Base-by-base conservation (phyloP, 1,284 basidiomycete species). In the Ustilago vetiveriae region DNA sequence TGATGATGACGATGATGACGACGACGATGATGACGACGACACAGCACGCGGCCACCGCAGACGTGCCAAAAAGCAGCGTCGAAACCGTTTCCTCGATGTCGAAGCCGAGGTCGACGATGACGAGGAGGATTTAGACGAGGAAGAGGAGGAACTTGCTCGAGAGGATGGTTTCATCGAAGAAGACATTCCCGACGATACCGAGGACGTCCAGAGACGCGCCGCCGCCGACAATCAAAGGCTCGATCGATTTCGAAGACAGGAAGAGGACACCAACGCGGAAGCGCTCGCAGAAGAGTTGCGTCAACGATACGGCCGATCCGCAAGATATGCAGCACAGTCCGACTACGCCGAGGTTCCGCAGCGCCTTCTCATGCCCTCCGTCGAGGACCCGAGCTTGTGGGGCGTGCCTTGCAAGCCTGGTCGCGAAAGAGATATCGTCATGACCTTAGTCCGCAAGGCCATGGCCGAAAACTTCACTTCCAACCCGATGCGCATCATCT, bases 331-430 rank as follows among this genome's bases (percentile, higher is more conserved):
- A 16, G 76, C 79, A n/a, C 80, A 80, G 63, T 82, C 81, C 30
- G 95, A 94, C 79, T 90, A 92, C 74, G 73, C 75, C 32, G 75
- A 81, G 43, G 89, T 98, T 29, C 95, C 96, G 0, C 94, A 98
- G 80, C 88, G 93, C n/a, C 84, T 97, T 42, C 86, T 96, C 38
- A 98, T 98, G 94, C 95, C 95, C 30, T 92, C 90, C 14, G 93
- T 97, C 7, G 90, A 96, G 60, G 95, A 98, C 82, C 92, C 95
- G 6, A 94, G 89, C 79, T 84, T 99, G 72, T 99, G 94, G 93
- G 93, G 94, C 83, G 89, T 98, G 49, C 87, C 91, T 72, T 93
- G 95, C 75, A 94, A 94, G 92, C 87, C 89, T 44, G 94, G 95
- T 16, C 89, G 92, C 60, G 95, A 98, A 84, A 88, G 91, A 37